Evolutionary conservation across 192 early-diverging fungal genomes (phyloP).

Genomic region (Mortierella antarctica): DNA sequence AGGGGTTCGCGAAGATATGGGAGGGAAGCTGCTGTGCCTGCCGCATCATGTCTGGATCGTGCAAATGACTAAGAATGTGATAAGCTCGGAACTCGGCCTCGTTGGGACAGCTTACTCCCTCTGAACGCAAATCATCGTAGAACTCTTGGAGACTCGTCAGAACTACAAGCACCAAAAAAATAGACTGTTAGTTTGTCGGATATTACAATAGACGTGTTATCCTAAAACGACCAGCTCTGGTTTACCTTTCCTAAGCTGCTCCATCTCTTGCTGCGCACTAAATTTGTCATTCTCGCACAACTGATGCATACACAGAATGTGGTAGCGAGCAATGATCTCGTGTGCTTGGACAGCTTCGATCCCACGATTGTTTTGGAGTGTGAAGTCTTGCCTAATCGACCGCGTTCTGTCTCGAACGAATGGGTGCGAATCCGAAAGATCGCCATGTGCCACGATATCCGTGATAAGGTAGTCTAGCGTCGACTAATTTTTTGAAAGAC

Average conservation of each 20-base stretch:
- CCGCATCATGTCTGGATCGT: slow-evolving; percentile 77
- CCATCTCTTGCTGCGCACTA: slow-evolving; percentile 84
- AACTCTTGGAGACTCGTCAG: slow-evolving; percentile 87
- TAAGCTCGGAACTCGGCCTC: slow-evolving; percentile 95
- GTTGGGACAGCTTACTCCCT: slow-evolving; percentile 68
- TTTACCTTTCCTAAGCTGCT: slow-evolving; percentile 90
- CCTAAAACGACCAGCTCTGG: not conserved
- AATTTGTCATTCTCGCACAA: slow-evolving; percentile 77
- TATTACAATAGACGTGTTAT: not conserved
- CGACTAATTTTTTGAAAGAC: slow-evolving; percentile 14
- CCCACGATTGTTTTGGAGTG: slow-evolving; percentile 83
- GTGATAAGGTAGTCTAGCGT: slow-evolving; percentile 78
- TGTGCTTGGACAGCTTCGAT: slow-evolving; percentile 72
- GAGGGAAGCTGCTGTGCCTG: slow-evolving; percentile 68
- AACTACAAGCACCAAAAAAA: slow-evolving; percentile 57
- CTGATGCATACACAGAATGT: slow-evolving; percentile 80
- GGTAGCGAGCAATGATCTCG: slow-evolving; percentile 90
- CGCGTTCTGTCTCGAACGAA: slow-evolving; percentile 91
- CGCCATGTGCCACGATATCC: slow-evolving; percentile 62
- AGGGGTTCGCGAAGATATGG: slow-evolving; percentile 65
- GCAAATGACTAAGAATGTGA: slow-evolving; percentile 80
- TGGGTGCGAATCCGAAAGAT: slow-evolving; percentile 72
- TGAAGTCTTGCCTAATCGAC: slow-evolving; percentile 88
- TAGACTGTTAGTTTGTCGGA: not conserved
- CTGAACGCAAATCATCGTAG: slow-evolving; percentile 79